Conservation (phyloP, 192 early-diverging fungal genomes). For the Linnemannia elongata region DNA sequence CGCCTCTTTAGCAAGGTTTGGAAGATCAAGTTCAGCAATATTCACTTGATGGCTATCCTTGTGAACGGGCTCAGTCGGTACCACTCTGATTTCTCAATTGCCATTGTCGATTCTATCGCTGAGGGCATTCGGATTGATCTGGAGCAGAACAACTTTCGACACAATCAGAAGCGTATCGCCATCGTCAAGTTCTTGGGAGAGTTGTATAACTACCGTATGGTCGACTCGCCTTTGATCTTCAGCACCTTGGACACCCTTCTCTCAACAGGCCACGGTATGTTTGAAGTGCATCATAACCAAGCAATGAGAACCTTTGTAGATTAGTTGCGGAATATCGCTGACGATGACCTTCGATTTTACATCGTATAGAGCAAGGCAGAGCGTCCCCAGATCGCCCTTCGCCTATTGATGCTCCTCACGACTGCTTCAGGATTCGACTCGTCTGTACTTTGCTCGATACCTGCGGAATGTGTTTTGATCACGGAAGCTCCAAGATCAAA, state of each 20-base stretch:
- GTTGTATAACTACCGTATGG: slow-evolving; percentile 90
- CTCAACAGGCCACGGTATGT: slow-evolving; percentile 85
- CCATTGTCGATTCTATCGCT: slow-evolving; percentile 87
- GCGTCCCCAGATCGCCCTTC: slow-evolving; percentile 70
- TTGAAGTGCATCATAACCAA: not conserved
- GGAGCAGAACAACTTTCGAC: slow-evolving; percentile 93
- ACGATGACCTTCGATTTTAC: not conserved
- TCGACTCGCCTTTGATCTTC: slow-evolving; percentile 84
- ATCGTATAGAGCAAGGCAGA: slow-evolving; percentile 60
- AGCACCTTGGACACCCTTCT: slow-evolving; percentile 89
- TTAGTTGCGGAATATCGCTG: not conserved
- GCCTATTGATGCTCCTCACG: slow-evolving; percentile 82
- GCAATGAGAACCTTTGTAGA: not conserved
- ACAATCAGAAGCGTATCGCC: slow-evolving; percentile 92
- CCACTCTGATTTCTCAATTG: slow-evolving; percentile 90
- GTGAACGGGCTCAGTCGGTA: slow-evolving; percentile 81
- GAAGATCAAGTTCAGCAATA: slow-evolving; percentile 93
- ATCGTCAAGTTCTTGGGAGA: slow-evolving; percentile 90
- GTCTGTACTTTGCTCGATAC: slow-evolving; percentile 89
- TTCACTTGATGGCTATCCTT: slow-evolving; percentile 87
- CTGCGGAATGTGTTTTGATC: slow-evolving; percentile 87
- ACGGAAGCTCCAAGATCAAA: slow-evolving; percentile 73
- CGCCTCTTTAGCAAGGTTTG: slow-evolving; percentile 91
- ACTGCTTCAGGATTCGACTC: slow-evolving; percentile 95
- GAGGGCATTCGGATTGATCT: slow-evolving; percentile 92